Conservation (phyloP, 2,329 filamentous ascomycete genomes). For the Pyrenochaeta sp. region DNA sequence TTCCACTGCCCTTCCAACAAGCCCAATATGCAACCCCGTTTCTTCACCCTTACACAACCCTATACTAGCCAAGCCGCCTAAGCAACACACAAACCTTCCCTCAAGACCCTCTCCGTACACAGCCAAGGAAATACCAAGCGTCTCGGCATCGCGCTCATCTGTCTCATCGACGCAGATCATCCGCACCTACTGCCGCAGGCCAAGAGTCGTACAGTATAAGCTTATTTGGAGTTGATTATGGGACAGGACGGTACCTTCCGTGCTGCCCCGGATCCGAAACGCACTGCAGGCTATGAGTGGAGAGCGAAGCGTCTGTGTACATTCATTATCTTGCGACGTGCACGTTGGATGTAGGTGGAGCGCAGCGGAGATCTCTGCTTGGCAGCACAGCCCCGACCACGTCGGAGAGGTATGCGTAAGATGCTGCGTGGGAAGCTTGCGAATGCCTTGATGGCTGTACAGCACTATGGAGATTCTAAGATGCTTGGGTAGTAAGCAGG, state of each 20-base stretch:
- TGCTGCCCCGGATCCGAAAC: background rate
- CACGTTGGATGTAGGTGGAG: background rate
- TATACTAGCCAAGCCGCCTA: slow-evolving; percentile 11
- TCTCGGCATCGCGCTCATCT: slow-evolving; percentile 7
- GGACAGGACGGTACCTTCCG: background rate
- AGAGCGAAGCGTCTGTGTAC: background rate
- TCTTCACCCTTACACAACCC: slow-evolving; percentile 4
- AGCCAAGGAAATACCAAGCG: slow-evolving; percentile 15
- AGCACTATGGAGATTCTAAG: background rate
- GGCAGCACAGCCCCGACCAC: slow-evolving; percentile 1
- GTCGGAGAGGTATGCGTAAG: slow-evolving; percentile 3
- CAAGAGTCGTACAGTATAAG: slow-evolving; percentile 1
- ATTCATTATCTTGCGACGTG: background rate
- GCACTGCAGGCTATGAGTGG: background rate
- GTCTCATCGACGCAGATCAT: slow-evolving; percentile 15
- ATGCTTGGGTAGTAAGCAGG: slow-evolving; percentile 1
- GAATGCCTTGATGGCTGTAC: background rate
- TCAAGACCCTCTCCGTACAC: slow-evolving; percentile 2
- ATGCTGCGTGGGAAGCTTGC: slow-evolving; percentile 2
- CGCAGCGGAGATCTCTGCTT: slow-evolving; percentile 6
- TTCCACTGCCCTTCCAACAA: slow-evolving; percentile 1
- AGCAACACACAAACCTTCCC: slow-evolving; percentile 12
- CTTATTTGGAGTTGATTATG: background rate
- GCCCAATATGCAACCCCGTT: slow-evolving; percentile 1
- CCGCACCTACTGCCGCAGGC: slow-evolving; percentile 1